Evolutionary conservation across 306 rosid genomes (phyloP).

Genomic region (Sphenostylis stenocarpa): DNA sequence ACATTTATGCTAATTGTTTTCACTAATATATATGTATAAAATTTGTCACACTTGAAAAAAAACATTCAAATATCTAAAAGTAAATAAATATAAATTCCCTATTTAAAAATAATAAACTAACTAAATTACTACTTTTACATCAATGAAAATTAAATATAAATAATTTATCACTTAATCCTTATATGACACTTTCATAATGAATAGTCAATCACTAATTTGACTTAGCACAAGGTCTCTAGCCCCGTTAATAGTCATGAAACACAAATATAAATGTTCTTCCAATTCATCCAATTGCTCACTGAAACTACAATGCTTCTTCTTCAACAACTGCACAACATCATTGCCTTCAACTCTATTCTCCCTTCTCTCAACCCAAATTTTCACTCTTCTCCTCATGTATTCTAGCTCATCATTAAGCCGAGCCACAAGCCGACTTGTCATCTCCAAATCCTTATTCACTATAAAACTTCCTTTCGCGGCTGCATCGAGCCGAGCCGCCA

Average conservation of each 20-base stretch:
- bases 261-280: slow-evolving; percentile 80
- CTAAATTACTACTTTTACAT: background rate
- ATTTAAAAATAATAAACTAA: background rate
- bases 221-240: slow-evolving; percentile 67
- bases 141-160: background rate
- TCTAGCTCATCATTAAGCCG: slow-evolving; percentile 67
- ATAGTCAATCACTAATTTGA: slow-evolving; percentile 38
- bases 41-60: too few species aligned
- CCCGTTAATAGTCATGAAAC: slow-evolving; percentile 85
- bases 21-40: too few species aligned
- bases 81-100: too few species aligned
- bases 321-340: slow-evolving; percentile 50
- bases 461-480: slow-evolving; percentile 75
- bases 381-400: slow-evolving; percentile 40
- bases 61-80: too few species aligned
- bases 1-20: too few species aligned
- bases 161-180: background rate
- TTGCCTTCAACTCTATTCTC: slow-evolving; percentile 41
- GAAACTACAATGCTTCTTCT: slow-evolving; percentile 49
- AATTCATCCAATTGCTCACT: slow-evolving; percentile 71
- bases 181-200: background rate
- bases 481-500: slow-evolving; percentile 50
- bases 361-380: slow-evolving; percentile 60
- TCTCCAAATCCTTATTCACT: slow-evolving; percentile 68
- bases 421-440: slow-evolving; percentile 56